A percentile compares a stretch with the other conserved stretches of the same genome.
These are phyloP conservation scores for Phytophthora ramorum DNA, from an alignment of 352 stramenopile genomes.

Conservation along the genomic window DNA sequence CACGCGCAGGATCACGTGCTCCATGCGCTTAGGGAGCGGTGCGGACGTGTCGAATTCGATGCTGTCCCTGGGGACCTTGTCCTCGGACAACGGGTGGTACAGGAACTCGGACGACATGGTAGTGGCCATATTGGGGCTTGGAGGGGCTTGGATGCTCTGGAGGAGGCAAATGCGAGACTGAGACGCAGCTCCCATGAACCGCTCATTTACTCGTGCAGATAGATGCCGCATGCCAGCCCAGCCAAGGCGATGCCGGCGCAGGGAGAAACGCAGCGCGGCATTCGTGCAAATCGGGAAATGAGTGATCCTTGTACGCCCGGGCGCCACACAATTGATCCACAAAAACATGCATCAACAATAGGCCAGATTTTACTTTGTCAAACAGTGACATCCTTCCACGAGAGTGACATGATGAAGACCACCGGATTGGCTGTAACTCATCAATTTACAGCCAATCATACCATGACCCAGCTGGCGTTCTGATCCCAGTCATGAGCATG, in stretches of 20 bases:
- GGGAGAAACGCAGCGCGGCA: constrained; percentile 35
- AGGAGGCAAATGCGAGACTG: constrained; percentile 33
- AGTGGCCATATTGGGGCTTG: constrained; percentile 20
- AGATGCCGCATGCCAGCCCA: constrained; percentile 15
- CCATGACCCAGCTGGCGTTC: not conserved
- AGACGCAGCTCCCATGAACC: not conserved
- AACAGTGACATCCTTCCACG: too few relatives aligned
- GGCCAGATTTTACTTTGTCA: too few relatives aligned
- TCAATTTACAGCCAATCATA: constrained; percentile 1
- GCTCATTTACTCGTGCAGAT: constrained; percentile 27
- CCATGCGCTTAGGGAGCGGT: constrained; percentile 80
- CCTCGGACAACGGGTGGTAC: constrained; percentile 66
- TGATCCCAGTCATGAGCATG: constrained; percentile 21
- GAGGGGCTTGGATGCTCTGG: constrained; percentile 5
- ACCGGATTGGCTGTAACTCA: not conserved
- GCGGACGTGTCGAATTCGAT: constrained; percentile 81
- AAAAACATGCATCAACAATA: constrained; percentile 24
- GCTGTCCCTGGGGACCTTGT: constrained; percentile 64
- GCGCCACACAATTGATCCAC: not conserved
- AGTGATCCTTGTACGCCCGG: not conserved
- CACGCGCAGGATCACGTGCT: constrained; percentile 80
- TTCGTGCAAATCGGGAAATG: too few relatives aligned
- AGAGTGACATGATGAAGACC: not conserved
- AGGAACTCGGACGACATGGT: constrained; percentile 56
- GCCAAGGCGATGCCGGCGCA: constrained; percentile 1